Percentiles rank a stretch among this genome's conserved stretches.
Conservation (phyloP, 345 rosid species). For the Salix koriyanagi region DNA sequence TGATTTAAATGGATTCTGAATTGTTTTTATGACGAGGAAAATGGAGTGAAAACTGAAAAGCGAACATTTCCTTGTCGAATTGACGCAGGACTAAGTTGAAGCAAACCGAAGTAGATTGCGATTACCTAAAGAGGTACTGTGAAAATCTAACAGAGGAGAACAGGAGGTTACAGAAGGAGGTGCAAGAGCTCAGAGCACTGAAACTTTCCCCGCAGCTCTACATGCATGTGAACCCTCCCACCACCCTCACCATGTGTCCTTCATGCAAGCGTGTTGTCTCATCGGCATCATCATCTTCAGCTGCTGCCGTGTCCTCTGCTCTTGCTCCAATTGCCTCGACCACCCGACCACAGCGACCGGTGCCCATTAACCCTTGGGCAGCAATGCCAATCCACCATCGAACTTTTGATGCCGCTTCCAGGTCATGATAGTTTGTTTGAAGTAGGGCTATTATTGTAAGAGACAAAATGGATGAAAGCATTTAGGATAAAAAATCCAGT, state of each 20-base stretch:
- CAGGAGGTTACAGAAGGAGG: conserved; percentile 75
- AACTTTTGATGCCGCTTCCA: conserved; percentile 22
- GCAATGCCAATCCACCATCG: conserved; percentile 34
- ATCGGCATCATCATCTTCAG: conserved; percentile 23
- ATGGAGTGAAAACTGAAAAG: not conserved
- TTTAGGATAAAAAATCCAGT: not conserved
- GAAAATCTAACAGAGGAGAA: conserved; percentile 79
- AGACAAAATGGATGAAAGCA: not conserved
- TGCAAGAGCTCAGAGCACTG: conserved; percentile 72
- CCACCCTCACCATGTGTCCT: conserved; percentile 87
- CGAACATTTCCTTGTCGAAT: not conserved
- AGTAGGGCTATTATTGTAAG: not conserved
- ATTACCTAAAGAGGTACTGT: conserved; percentile 66
- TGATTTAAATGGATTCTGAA: not conserved
- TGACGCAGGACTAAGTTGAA: conserved; percentile 71
- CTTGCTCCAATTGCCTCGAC: conserved; percentile 10
- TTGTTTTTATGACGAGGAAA: not conserved
- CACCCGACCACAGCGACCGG: conserved; percentile 21
- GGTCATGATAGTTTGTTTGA: conserved; percentile 10
- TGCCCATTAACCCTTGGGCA: conserved; percentile 49
- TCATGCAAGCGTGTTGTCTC: conserved; percentile 69
- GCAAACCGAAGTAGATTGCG: conserved; percentile 91
- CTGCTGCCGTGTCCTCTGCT: conserved; percentile 20
- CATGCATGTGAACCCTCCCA: conserved; percentile 88
- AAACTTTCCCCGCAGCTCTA: conserved; percentile 78